Conservation (phyloP, 2,329 filamentous ascomycete species). For the Venturia effusa region DNA sequence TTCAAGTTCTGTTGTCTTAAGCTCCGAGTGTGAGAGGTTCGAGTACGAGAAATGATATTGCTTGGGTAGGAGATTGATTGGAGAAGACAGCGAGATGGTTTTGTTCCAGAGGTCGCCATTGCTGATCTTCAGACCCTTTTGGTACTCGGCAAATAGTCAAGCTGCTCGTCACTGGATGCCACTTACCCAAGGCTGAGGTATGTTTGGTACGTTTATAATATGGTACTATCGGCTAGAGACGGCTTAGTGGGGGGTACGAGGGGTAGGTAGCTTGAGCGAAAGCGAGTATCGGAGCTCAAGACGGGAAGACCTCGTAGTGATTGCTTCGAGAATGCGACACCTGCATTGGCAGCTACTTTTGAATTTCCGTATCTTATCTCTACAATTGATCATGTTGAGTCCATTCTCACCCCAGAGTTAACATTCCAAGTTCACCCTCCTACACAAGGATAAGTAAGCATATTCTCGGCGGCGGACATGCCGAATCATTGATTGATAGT, state of each 20-base stretch:
- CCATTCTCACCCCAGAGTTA: neutral
- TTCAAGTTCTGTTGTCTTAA: neutral
- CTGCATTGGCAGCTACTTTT: neutral
- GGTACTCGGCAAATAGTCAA: neutral
- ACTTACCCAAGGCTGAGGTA: neutral
- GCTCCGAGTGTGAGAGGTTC: neutral
- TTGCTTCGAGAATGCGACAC: neutral
- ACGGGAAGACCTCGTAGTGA: neutral
- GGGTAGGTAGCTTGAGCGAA: neutral
- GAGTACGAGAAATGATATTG: neutral
- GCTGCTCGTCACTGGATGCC: neutral
- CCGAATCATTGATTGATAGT: neutral
- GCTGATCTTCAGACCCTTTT: neutral
- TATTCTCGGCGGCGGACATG: neutral
- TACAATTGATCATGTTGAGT: neutral
- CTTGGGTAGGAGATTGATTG: neutral
- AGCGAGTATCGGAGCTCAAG: slow-evolving; percentile 1
- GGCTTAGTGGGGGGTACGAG: neutral
- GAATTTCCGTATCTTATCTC: neutral
- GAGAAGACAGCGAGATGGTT: neutral
- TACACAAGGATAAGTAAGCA: neutral
- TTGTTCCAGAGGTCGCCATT: neutral
- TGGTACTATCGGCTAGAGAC: neutral
- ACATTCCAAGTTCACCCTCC: neutral
- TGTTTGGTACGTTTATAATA: neutral